These are phyloP conservation scores for Lycium ferocissimum DNA, from an alignment of 257 asterid species.

Conservation along the genomic window DNA sequence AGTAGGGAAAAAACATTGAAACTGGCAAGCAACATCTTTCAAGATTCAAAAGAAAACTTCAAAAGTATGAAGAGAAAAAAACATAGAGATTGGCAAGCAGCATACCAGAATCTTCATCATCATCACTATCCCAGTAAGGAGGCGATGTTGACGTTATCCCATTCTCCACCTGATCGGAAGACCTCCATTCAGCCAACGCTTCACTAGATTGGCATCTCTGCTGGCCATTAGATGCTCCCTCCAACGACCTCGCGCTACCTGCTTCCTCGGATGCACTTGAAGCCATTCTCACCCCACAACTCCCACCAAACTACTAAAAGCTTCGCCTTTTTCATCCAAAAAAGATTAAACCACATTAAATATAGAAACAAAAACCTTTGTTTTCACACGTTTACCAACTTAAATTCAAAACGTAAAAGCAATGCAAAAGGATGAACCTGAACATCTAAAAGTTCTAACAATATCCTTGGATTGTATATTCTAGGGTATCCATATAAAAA, in stretches of 20 bases:
- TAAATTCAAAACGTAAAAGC: not conserved
- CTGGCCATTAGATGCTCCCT: slow-evolving; percentile 60
- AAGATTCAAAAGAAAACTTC: slow-evolving; percentile 9
- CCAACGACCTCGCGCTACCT: slow-evolving; percentile 65
- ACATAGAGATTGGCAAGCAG: not conserved
- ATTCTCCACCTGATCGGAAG: slow-evolving; percentile 79
- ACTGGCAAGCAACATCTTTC: not conserved
- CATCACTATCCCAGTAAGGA: slow-evolving; percentile 87
- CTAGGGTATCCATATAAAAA: not conserved
- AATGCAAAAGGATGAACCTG: not conserved
- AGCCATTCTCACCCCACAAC: slow-evolving; percentile 69
- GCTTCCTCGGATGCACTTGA: slow-evolving; percentile 56
- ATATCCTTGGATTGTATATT: not conserved
- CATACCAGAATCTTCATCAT: slow-evolving; percentile 70
- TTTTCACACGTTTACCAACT: not conserved
- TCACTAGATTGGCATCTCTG: slow-evolving; percentile 67
- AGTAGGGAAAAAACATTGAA: not conserved
- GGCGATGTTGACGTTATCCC: slow-evolving; percentile 85
- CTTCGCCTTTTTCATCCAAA: slow-evolving; percentile 51
- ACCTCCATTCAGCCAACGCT: slow-evolving; percentile 83
- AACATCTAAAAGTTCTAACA: slow-evolving; percentile 1
- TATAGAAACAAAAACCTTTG: not conserved
- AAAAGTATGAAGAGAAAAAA: not conserved
- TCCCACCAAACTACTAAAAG: slow-evolving; percentile 53
- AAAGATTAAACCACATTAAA: not conserved